phyloP scores from a whole-genome alignment of 768 basidiomycete genomes.

The Naganishia onofrii region DNA sequence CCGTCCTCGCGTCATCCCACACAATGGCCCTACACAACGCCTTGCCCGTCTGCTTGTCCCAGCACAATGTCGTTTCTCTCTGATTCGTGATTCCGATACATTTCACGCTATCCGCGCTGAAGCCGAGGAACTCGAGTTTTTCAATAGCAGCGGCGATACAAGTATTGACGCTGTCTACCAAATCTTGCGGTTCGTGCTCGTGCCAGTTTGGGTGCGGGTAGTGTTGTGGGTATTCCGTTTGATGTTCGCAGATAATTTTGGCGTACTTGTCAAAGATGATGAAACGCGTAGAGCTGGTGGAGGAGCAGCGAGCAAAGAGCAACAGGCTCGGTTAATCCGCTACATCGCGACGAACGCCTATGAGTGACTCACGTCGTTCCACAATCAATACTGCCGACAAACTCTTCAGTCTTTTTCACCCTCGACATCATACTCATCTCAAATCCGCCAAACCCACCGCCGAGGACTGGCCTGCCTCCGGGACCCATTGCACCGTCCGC shows the following conservation, averaged over 20 bases:
- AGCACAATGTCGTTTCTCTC: conserved; percentile 89
- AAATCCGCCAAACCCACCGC: conserved; percentile 34
- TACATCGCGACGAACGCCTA: background rate
- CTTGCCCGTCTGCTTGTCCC: conserved; percentile 86
- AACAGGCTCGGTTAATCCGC: background rate
- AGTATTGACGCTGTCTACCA: conserved; percentile 67
- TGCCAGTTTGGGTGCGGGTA: conserved; percentile 94
- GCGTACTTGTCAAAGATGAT: conserved; percentile 86
- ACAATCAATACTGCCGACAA: conserved; percentile 89
- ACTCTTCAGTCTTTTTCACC: conserved; percentile 57
- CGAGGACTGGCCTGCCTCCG: conserved; percentile 28
- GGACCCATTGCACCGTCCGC: conserved; percentile 17
- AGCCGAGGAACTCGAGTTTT: conserved; percentile 70
- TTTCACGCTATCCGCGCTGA: conserved; percentile 72
- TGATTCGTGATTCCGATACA: conserved; percentile 97
- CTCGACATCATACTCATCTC: conserved; percentile 31
- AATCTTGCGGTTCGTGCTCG: conserved; percentile 84
- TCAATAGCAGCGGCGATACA: conserved; percentile 73
- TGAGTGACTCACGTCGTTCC: conserved; percentile 88
- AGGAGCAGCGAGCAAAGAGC: background rate
- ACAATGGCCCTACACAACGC: conserved; percentile 74
- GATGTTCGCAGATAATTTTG: conserved; percentile 80
- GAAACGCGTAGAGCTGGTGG: conserved; percentile 75
- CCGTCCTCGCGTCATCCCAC: conserved; percentile 94
- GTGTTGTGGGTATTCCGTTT: conserved; percentile 90